A percentile compares a stretch with the other conserved stretches of the same genome.
phyloP scores from a whole-genome alignment of 768 basidiomycete genomes.

The Mycena amicta region DNA sequence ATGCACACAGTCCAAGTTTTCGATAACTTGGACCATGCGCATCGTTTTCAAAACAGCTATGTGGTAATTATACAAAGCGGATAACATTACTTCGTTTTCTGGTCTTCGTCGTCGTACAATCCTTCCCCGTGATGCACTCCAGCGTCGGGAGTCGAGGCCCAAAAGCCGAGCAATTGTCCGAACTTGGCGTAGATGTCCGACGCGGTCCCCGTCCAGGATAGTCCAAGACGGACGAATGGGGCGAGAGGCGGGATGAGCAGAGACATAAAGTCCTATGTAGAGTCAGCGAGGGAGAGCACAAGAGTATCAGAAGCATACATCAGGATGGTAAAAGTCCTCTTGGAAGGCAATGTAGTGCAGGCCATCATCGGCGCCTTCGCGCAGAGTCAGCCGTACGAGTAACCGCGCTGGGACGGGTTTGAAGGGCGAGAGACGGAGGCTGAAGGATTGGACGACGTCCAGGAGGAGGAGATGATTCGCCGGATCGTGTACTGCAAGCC shows the following conservation, averaged over 20 bases:
- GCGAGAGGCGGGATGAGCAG: slow-evolving; percentile 46
- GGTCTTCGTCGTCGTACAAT: slow-evolving; percentile 13
- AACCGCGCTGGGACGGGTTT: slow-evolving; percentile 47
- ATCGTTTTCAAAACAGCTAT: not conserved
- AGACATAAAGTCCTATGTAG: slow-evolving; percentile 42
- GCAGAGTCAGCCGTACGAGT: slow-evolving; percentile 53
- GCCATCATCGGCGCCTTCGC: slow-evolving; percentile 36
- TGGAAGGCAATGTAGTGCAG: slow-evolving; percentile 52
- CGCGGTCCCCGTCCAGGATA: slow-evolving; percentile 28
- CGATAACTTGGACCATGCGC: not conserved
- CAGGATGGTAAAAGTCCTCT: slow-evolving; percentile 63
- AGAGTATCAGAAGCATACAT: slow-evolving; percentile 34
- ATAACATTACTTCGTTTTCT: slow-evolving; percentile 1
- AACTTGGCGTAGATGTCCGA: slow-evolving; percentile 33
- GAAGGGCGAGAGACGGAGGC: slow-evolving; percentile 50
- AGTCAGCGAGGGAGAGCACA: not conserved
- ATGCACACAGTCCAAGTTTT: not conserved
- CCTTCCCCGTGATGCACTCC: slow-evolving; percentile 1
- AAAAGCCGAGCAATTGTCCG: slow-evolving; percentile 37
- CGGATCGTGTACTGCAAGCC: slow-evolving; percentile 61
- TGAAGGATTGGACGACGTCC: slow-evolving; percentile 59
- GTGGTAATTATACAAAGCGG: not conserved
- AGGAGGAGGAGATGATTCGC: slow-evolving; percentile 44
- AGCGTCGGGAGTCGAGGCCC: slow-evolving; percentile 23
- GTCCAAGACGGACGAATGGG: slow-evolving; percentile 36